Conservation (phyloP, 2,329 filamentous ascomycete species). For the Claviceps pazoutovae region DNA sequence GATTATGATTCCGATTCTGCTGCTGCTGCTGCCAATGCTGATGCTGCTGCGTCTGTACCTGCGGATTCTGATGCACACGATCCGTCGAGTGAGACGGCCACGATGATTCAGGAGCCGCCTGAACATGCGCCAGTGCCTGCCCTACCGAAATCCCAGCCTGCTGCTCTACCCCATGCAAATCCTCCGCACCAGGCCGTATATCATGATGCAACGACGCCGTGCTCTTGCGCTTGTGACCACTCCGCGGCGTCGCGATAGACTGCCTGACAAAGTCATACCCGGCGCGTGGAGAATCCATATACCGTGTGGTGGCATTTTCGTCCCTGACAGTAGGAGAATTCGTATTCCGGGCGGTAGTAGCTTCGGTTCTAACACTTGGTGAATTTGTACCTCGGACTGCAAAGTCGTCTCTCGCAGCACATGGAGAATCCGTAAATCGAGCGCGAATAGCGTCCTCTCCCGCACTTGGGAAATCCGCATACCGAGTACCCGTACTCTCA, state of each 20-base stretch:
- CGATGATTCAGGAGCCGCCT: background rate
- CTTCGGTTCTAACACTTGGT: constrained; percentile 26
- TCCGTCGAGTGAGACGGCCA: no score
- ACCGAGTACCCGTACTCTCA: constrained; percentile 45
- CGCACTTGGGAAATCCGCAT: constrained; percentile 34
- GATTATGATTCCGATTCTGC: background rate
- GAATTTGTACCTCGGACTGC: constrained; percentile 39
- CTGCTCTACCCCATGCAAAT: background rate
- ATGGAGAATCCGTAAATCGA: constrained; percentile 37
- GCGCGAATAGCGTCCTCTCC: constrained; percentile 27
- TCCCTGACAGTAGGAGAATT: no score
- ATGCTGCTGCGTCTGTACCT: no score
- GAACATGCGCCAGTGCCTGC: background rate
- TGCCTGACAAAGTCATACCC: constrained; percentile 17
- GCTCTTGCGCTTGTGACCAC: constrained; percentile 32
- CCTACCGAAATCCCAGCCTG: background rate
- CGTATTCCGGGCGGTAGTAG: no score
- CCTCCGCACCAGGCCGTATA: background rate
- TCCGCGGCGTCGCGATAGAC: constrained; percentile 10
- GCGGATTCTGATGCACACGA: no score
- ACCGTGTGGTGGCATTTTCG: constrained; percentile 30
- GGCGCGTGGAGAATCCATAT: constrained; percentile 34
- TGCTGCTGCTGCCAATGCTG: no score
- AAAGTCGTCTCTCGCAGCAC: constrained; percentile 23
- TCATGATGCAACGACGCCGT: constrained; percentile 11